Percentiles rank a stretch among this genome's conserved stretches.
These are phyloP conservation scores for Melastoma malabathricum DNA, from an alignment of 345 rosid genomes.

Conservation along the genomic window DNA sequence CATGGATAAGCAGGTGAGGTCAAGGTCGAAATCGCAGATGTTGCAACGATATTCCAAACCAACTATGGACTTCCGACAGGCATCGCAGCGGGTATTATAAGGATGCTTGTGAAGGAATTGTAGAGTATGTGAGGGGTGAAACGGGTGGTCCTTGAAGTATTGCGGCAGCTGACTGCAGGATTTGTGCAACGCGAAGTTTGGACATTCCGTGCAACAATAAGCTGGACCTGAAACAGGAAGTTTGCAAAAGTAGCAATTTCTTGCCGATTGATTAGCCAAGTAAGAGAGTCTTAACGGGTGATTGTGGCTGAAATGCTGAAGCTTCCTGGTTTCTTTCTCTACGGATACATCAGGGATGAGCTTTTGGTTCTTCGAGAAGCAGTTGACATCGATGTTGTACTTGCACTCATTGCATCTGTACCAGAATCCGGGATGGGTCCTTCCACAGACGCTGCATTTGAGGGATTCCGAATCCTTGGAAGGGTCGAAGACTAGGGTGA, in stretches of 20 bases:
- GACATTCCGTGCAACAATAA: constrained; percentile 7
- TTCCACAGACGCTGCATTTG: constrained; percentile 8
- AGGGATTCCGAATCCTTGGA: neutral
- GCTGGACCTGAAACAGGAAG: neutral
- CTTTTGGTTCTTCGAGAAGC: constrained; percentile 2
- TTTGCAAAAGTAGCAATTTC: neutral
- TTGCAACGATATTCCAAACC: neutral
- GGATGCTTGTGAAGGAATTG: neutral
- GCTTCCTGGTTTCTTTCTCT: constrained; percentile 3
- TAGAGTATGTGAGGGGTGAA: constrained; percentile 1
- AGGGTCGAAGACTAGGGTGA: constrained; percentile 2
- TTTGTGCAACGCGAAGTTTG: constrained; percentile 2
- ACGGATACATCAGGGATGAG: neutral
- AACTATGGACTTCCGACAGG: neutral
- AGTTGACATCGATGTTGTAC: constrained; percentile 8
- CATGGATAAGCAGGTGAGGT: neutral
- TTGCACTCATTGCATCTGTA: constrained; percentile 13
- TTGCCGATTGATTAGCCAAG: neutral
- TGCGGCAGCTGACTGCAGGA: constrained; percentile 2
- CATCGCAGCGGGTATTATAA: neutral
- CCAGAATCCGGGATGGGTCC: constrained; percentile 1
- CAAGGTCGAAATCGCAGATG: constrained; percentile 5
- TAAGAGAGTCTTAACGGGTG: neutral
- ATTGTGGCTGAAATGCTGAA: constrained; percentile 3
- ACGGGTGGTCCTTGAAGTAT: constrained; percentile 7